Evolutionary conservation across 352 stramenopile genomes (phyloP).

Genomic region (Pythium utonaiense): DNA sequence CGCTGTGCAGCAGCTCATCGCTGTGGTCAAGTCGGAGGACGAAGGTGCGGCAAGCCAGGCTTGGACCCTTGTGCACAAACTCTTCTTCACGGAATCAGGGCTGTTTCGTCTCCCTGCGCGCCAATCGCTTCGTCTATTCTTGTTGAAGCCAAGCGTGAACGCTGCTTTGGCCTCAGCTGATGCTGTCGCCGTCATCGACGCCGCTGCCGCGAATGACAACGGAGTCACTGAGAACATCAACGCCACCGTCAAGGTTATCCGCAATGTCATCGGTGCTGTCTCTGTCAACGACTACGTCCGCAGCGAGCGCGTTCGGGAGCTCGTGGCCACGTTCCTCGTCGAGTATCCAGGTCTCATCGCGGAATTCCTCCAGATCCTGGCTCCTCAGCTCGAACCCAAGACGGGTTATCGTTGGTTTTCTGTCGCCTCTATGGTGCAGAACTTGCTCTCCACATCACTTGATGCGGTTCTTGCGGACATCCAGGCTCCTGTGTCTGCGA

Average conservation of each 20-base stretch:
- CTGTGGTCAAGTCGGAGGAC: conserved; percentile 61
- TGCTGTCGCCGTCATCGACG: not conserved
- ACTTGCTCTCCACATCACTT: conserved; percentile 52
- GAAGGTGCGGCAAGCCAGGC: conserved; percentile 35
- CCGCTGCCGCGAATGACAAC: not conserved
- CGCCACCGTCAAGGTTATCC: conserved; percentile 48
- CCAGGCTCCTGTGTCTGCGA: not conserved
- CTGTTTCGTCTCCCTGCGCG: conserved; percentile 48
- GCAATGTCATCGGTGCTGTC: conserved; percentile 56
- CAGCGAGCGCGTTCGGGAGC: conserved; percentile 41
- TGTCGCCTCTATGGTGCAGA: conserved; percentile 64
- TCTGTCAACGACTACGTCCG: conserved; percentile 61
- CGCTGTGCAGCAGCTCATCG: conserved; percentile 63
- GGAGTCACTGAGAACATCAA: not conserved
- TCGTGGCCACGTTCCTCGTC: conserved; percentile 54
- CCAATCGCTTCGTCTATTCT: conserved; percentile 26
- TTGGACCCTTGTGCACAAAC: conserved; percentile 35
- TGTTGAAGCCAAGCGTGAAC: conserved; percentile 13
- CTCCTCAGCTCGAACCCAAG: conserved; percentile 70
- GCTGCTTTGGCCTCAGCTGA: conserved; percentile 33
- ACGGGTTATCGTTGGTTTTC: conserved; percentile 78
- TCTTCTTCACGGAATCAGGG: conserved; percentile 59
- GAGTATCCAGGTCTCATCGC: conserved; percentile 60
- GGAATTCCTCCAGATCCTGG: conserved; percentile 54
- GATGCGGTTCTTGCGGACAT: conserved; percentile 31